Base-by-base conservation (phyloP, 2,329 filamentous ascomycete genomes). In the Exophiala dermatitidis region DNA sequence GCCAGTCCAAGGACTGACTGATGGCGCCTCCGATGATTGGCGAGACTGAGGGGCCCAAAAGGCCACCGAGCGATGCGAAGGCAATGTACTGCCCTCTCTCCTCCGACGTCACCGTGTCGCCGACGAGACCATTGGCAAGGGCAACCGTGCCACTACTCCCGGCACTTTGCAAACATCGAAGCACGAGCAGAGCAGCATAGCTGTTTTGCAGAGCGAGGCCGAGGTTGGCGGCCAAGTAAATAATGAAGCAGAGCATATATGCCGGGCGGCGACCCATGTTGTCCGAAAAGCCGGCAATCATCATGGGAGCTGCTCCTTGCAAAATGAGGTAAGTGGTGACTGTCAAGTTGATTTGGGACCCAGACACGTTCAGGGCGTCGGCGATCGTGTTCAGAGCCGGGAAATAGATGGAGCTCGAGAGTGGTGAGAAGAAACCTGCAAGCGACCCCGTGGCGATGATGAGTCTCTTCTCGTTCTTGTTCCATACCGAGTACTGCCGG, bases 21-120 rank as follows among this genome's bases (percentile, higher is more conserved):
- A 80, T 56, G 0, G 73, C 62, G 5, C 77, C 78, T 0, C 77
- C 77, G 28, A 80, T 71, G 0, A 77, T 69, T 0, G 78, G 77
- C 4, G 41, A 43, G n/a, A 43, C 41, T 10, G 41, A 43, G 6
- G 41, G 41, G 19, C 41, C 41, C 6, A 43, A 12, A 7, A 43
- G 41, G 4, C 41, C 41, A 0, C 74, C 76, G 5, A 79, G 55
- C 0, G 74, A 72, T 4, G 74, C 73, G 63, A 76, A 72, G 53
- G 29, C 41, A n/a, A 43, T 43, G 19, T 69, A 74, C 2, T 62
- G 62, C 2, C 72, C 72, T 33, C 73, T 60, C 46, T 75, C 71
- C 1, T 65, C 67, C 33, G 66, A 63, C 3, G 70, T 72, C 6
- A 68, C 64, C 48, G 73, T 63, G 52, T 75, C 73, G 3, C 68